Percentiles rank a stretch among this genome's conserved stretches.
phyloP scores from a whole-genome alignment of 352 stramenopile species.

The Discostella stelligera region DNA sequence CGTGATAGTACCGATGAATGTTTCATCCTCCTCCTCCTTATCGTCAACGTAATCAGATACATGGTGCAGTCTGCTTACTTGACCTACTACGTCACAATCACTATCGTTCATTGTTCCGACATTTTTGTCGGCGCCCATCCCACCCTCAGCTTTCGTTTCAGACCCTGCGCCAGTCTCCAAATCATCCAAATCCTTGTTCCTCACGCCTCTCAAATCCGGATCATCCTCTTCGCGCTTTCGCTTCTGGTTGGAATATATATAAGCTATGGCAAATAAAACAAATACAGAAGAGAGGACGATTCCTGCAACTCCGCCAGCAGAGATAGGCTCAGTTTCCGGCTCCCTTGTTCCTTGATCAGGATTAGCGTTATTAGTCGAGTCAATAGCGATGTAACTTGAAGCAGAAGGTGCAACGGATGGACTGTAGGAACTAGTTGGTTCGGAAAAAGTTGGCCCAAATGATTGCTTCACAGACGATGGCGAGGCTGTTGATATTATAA shows the following conservation, averaged over 20 bases:
- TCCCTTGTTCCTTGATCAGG: constrained; percentile 2
- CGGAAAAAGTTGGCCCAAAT: constrained; percentile 5
- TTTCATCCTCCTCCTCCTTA: not conserved
- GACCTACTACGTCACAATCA: not conserved
- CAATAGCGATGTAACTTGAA: not conserved
- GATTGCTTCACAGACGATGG: constrained; percentile 3
- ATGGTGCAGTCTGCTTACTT: not conserved
- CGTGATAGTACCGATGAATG: not conserved
- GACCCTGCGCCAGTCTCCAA: constrained; percentile 21
- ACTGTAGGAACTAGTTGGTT: constrained; percentile 2
- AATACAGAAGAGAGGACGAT: constrained; percentile 33
- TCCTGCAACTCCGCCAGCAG: constrained; percentile 30
- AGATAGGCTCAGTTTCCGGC: constrained; percentile 19
- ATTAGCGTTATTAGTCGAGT: not conserved
- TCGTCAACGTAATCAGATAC: not conserved
- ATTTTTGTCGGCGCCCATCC: not conserved
- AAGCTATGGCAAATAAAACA: constrained; percentile 6
- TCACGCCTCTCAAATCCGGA: constrained; percentile 28
- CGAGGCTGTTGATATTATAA: constrained; percentile 7
- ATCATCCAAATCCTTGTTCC: constrained; percentile 27
- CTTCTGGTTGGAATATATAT: constrained; percentile 20
- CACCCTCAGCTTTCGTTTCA: not conserved
- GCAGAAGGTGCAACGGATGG: not conserved
- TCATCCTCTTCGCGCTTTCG: constrained; percentile 22
- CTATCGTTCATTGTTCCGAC: not conserved